Conservation (phyloP, 345 rosid genomes). For the Chamaenerion angustifolium region DNA sequence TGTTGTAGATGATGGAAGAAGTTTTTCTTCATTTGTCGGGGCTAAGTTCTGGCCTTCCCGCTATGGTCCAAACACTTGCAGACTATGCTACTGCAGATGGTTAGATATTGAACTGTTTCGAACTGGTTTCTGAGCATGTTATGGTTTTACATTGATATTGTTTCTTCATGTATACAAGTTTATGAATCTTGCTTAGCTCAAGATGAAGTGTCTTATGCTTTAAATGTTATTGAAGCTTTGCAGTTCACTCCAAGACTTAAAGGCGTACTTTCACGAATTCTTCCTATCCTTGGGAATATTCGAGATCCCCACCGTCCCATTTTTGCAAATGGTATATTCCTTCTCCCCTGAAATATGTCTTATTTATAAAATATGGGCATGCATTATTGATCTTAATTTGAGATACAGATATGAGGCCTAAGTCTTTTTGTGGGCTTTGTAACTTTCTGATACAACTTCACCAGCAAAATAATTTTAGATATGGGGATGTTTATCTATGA, state of each 20-base stretch:
- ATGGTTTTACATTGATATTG: background rate
- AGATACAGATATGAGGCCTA: too few species aligned
- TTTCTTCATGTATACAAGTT: background rate
- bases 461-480: too few species aligned
- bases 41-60: constrained; percentile 63
- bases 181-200: background rate
- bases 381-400: too few species aligned
- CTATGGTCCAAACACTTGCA: constrained; percentile 93
- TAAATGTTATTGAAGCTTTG: constrained; percentile 53
- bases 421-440: too few species aligned
- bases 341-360: constrained; percentile 4
- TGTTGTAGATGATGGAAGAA: constrained; percentile 86
- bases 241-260: constrained; percentile 91
- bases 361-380: too few species aligned
- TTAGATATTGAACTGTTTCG: constrained; percentile 20
- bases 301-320: constrained; percentile 78
- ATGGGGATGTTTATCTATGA: too few species aligned
- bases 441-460: too few species aligned
- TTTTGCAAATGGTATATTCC: constrained; percentile 73
- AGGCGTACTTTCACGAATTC: constrained; percentile 72
- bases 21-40: constrained; percentile 69
- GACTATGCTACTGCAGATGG: constrained; percentile 96
- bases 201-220: constrained; percentile 16
- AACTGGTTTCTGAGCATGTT: too few species aligned
- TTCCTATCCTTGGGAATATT: constrained; percentile 83